Evolutionary conservation across 805 yeast species (phyloP), one percentile per base, ranked within the genome.

Genomic region (Priceomyces carsonii): DNA sequence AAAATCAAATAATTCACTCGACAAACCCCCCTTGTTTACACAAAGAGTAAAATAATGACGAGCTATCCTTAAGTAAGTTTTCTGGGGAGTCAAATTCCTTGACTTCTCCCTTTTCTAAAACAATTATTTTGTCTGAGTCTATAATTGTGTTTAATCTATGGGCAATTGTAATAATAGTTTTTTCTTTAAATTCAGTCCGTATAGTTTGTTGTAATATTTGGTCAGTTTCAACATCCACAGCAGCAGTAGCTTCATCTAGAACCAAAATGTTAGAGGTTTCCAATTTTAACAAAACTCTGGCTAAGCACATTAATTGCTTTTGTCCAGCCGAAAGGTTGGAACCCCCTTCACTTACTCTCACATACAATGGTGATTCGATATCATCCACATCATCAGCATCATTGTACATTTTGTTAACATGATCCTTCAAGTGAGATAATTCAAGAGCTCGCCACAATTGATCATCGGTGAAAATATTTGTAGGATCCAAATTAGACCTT

Each of bases 201-300:
- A 85, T 85, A 1, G 95, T 85, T 42, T 82, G 78, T 63, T 85
- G 95, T 34, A 85, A 71, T 36, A 85, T 74, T 42, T 78, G 66
- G 59, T 85, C 95, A 2, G 95, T 85, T 53, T 84, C 87, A 23
- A 85, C 90, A 61, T 85, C 95, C 33, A 85, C 93, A 5, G 91
- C 89, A 4, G 95, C 93, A 2, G 95, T 85, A 8, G 95, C 95
- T 61, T 85, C 95, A 59, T 85, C 95, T 50, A 85, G 62, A 6
- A 85, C 80, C 43, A 85, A 67, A 26, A 85, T 74, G 30, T 64
- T 61, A 4, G 71, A 63, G 40, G 79, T 77, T 38, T 77, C 78
- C 44, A 82, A 66, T 42, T 79, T 80, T 44, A 83, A 69, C 41
- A 85, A 64, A 1, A 90, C 93, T 55, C 95, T 69, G 0, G 91